Percentiles rank a stretch among this genome's conserved stretches.
Conservation (phyloP, 208 protist species). For the Leishmania amazonensis region DNA sequence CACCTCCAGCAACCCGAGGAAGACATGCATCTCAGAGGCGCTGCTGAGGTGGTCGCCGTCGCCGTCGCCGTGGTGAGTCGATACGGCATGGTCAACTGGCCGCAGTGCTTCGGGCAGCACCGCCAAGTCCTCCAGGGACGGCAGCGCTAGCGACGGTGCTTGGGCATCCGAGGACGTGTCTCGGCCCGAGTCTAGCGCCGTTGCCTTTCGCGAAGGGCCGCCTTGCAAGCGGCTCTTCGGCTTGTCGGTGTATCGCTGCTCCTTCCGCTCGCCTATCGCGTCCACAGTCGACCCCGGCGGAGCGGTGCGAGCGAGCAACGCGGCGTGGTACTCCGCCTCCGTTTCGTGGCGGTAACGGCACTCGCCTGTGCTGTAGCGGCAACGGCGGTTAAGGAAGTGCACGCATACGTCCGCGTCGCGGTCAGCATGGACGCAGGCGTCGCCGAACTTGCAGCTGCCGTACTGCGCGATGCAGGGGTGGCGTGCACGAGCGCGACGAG, state of each 20-base stretch:
- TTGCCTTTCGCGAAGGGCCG: no score
- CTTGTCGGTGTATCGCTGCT: background rate
- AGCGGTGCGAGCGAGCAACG: conserved; percentile 14
- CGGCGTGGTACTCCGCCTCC: conserved; percentile 39
- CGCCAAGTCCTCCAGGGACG: conserved; percentile 9
- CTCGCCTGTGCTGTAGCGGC: conserved; percentile 37
- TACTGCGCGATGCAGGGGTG: conserved; percentile 81
- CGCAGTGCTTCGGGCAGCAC: background rate
- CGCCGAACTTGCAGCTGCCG: conserved; percentile 74
- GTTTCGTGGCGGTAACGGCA: conserved; percentile 76
- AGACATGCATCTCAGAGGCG: conserved; percentile 38
- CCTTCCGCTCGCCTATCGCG: background rate
- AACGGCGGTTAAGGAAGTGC: conserved; percentile 58
- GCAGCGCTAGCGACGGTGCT: background rate
- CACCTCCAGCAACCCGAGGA: conserved; percentile 56
- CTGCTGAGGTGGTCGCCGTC: background rate
- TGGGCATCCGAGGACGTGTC: background rate
- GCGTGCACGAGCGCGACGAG: conserved; percentile 16
- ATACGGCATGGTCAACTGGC: background rate
- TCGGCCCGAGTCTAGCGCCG: background rate
- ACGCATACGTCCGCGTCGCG: conserved; percentile 77
- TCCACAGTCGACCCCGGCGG: background rate
- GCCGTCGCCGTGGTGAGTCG: background rate
- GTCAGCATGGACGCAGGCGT: conserved; percentile 55
- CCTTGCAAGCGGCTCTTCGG: conserved; percentile 7